Conservation (phyloP, 73 alveolate species). For the Tetrahymena malaccensis region DNA sequence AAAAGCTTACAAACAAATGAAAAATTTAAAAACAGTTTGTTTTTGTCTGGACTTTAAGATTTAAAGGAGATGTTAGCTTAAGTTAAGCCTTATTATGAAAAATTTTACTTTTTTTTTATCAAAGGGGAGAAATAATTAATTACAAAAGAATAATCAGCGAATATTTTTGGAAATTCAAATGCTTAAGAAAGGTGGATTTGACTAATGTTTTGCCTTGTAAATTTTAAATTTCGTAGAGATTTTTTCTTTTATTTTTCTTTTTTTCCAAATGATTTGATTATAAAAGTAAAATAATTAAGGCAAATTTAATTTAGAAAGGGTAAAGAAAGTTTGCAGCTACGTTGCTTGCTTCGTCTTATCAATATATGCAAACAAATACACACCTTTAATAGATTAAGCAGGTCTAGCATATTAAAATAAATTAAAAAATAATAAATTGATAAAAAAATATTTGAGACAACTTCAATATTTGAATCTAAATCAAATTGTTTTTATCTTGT, state of each 20-base stretch:
- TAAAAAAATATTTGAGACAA: not conserved
- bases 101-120: not conserved
- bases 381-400: not conserved
- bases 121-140: not conserved
- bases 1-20: too few relatives aligned
- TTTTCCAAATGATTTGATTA: not conserved
- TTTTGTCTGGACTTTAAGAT: too few relatives aligned
- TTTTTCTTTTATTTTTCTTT: not conserved
- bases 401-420: not conserved
- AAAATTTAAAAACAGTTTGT: not conserved
- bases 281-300: not conserved
- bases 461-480: not conserved
- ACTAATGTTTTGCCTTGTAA: not conserved
- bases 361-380: too few relatives aligned
- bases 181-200: not conserved
- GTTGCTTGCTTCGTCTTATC: not conserved
- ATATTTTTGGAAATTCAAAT: not conserved
- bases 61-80: not conserved
- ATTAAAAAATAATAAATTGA: not conserved
- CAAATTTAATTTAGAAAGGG: not conserved
- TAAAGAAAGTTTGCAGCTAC: not conserved
- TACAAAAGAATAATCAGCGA: not conserved
- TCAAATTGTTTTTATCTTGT: too few relatives aligned
- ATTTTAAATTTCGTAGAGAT: not conserved
- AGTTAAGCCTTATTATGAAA: not conserved